These are phyloP conservation scores for Colletotrichum tamarilloi DNA, from an alignment of 2,329 filamentous ascomycete genomes.

Conservation along the genomic window DNA sequence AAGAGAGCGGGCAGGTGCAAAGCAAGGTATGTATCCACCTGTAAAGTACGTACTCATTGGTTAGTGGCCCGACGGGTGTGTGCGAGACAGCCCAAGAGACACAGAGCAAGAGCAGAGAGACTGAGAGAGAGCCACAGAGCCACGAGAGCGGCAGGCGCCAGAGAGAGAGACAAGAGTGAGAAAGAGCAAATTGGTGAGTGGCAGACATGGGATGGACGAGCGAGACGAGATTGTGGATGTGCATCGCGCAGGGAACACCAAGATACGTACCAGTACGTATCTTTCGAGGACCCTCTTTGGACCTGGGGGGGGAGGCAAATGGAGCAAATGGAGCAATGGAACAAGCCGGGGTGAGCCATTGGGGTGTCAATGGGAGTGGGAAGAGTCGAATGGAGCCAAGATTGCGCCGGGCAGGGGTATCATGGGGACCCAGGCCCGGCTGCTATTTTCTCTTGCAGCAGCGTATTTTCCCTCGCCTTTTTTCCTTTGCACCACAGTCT, in stretches of 20 bases:
- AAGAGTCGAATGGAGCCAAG: conserved; percentile 30
- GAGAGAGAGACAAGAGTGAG: background rate
- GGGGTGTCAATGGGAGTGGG: conserved; percentile 27
- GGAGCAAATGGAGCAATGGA: conserved; percentile 6
- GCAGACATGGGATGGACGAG: conserved; percentile 27
- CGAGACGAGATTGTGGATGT: conserved; percentile 27
- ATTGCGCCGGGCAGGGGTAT: conserved; percentile 20
- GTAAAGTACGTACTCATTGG: no score
- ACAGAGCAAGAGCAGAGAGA: background rate
- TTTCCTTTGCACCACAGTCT: background rate
- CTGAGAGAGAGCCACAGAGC: background rate
- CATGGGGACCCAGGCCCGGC: background rate
- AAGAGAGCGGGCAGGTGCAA: background rate
- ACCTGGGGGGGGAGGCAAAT: background rate
- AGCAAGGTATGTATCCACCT: no score
- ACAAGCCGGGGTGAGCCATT: background rate
- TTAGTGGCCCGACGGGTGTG: no score
- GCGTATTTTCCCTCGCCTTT: background rate
- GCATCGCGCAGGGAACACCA: background rate
- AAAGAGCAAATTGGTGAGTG: conserved; percentile 25
- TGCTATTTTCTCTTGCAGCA: background rate
- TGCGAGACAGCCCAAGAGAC: background rate
- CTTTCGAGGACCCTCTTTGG: background rate
- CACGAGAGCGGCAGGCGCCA: background rate
- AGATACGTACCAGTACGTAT: conserved; percentile 19